Evolutionary conservation across 2,329 filamentous ascomycete genomes (phyloP), one percentile per base, ranked within the genome.

Genomic region (Paraphaeosphaeria minitans): DNA sequence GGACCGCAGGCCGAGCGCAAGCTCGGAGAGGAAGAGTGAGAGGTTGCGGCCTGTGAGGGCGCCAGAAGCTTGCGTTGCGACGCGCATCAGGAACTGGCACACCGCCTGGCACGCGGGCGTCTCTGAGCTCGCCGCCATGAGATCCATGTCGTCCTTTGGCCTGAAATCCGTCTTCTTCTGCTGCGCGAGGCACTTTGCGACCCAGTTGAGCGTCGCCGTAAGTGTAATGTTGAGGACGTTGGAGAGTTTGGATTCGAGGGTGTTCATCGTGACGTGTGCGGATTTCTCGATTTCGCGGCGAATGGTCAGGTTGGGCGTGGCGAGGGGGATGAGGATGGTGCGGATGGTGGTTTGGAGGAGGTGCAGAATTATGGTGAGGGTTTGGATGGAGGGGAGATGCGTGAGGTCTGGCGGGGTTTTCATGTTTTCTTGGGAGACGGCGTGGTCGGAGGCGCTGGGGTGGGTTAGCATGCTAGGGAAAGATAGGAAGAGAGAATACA

Each of bases 321-420:
- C 93, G 9, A 99, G 85, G 12, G 93, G 92, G 65, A 98, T 89
- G 22, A 99, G 87, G 16, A 98, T 92, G 4, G 93, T 93, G 59
- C 89, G 88, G 66, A 96, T 93, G 68, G 95, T 97, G 62, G 92
- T 92, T 67, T 94, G 89, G 87, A 98, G 96, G 67, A 99, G 86
- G 73, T 94, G 93, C 9, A 95, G 90, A 63, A 97, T 94, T 55
- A 89, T 93, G 55, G 97, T 92, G 9, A 92, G 91, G 2, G 90
- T 87, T 35, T 91, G 89, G 39, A 98, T 84, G 10, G 87, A 87
- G 7, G 89, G 86, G 41, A 99, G 84, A 75, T 96, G 97, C 2
- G 85, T 84, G 52, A 98, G 84, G 75, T 99, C 94, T 0, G 95
- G 95, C 72, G 97, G 94, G 14, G 83, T 85, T 76, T 94, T 97